These are phyloP conservation scores for Thalassiosira mediterranea DNA, from an alignment of 352 stramenopile genomes.

Conservation along the genomic window DNA sequence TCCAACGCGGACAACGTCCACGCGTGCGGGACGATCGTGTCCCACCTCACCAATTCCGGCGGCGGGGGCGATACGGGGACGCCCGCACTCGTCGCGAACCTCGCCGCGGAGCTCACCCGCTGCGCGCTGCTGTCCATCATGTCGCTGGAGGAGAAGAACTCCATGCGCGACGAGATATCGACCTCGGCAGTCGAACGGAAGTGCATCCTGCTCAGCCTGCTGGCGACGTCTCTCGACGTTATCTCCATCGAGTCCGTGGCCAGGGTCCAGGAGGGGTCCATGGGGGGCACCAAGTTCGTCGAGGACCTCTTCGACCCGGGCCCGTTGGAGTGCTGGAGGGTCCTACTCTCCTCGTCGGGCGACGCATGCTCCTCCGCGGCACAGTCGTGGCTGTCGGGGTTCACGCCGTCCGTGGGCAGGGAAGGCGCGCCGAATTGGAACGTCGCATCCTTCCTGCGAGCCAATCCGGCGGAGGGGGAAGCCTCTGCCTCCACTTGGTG, in stretches of 20 bases:
- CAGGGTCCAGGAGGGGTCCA: slow-evolving; percentile 19
- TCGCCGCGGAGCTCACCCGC: slow-evolving; percentile 30
- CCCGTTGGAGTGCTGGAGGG: slow-evolving; percentile 35
- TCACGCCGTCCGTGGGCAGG: slow-evolving; percentile 7
- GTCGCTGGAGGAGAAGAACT: slow-evolving; percentile 27
- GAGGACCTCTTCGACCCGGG: slow-evolving; percentile 32
- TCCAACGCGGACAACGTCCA: slow-evolving; percentile 22
- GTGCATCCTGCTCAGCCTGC: slow-evolving; percentile 36
- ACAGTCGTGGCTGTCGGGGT: slow-evolving; percentile 35
- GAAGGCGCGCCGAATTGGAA: slow-evolving; percentile 19
- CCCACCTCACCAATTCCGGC: slow-evolving; percentile 21
- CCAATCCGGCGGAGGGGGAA: slow-evolving; percentile 32
- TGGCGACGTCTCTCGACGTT: slow-evolving; percentile 40
- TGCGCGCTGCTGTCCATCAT: slow-evolving; percentile 33
- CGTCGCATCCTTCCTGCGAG: slow-evolving; percentile 31
- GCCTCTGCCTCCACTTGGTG: slow-evolving; percentile 22
- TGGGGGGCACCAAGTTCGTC: slow-evolving; percentile 31
- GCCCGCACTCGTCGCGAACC: slow-evolving; percentile 29
- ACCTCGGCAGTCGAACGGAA: slow-evolving; percentile 21
- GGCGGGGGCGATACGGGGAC: background rate
- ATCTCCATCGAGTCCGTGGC: slow-evolving; percentile 42
- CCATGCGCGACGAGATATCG: slow-evolving; percentile 18
- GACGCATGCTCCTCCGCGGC: slow-evolving; percentile 25
- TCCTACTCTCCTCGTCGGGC: slow-evolving; percentile 18
- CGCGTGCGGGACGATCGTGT: slow-evolving; percentile 25